Evolutionary conservation across 805 yeast species (phyloP).

Genomic region (Kluyveromyces aestuarii): DNA sequence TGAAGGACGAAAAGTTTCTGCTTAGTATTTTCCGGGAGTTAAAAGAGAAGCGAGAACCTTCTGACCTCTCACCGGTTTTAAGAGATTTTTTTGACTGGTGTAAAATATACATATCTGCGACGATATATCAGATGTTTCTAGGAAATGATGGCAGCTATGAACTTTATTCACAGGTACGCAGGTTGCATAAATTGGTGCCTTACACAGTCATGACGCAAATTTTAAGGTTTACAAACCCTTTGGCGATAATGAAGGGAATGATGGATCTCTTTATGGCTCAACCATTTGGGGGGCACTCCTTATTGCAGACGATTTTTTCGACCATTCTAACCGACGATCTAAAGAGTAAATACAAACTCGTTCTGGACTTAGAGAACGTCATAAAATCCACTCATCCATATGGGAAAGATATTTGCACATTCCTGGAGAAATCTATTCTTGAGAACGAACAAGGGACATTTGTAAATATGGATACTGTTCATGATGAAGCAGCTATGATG

Average conservation of each 20-base stretch:
- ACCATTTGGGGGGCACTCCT: constrained; percentile 56
- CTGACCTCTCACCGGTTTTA: constrained; percentile 57
- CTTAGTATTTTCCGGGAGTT: constrained; percentile 57
- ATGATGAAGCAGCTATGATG: constrained; percentile 24
- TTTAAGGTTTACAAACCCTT: constrained; percentile 77
- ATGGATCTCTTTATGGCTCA: constrained; percentile 79
- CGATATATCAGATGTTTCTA: constrained; percentile 69
- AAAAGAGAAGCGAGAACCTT: constrained; percentile 41
- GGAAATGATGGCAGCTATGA: constrained; percentile 79
- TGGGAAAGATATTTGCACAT: constrained; percentile 19
- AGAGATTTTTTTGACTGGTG: constrained; percentile 72
- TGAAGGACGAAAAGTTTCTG: constrained; percentile 47
- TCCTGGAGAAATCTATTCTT: constrained; percentile 27
- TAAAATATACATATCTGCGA: constrained; percentile 74
- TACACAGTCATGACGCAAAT: constrained; percentile 70
- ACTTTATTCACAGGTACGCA: constrained; percentile 56
- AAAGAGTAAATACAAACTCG: constrained; percentile 47
- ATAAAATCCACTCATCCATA: constrained; percentile 19
- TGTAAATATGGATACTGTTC: constrained; percentile 23
- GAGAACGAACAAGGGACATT: constrained; percentile 25
- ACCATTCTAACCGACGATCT: constrained; percentile 70
- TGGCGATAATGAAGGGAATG: constrained; percentile 68
- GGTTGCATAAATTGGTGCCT: constrained; percentile 72
- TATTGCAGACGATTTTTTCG: constrained; percentile 66
- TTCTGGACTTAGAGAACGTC: constrained; percentile 36